Conservation (phyloP, 495 filamentous ascomycete genomes). For the Tuber umbilicatum region DNA sequence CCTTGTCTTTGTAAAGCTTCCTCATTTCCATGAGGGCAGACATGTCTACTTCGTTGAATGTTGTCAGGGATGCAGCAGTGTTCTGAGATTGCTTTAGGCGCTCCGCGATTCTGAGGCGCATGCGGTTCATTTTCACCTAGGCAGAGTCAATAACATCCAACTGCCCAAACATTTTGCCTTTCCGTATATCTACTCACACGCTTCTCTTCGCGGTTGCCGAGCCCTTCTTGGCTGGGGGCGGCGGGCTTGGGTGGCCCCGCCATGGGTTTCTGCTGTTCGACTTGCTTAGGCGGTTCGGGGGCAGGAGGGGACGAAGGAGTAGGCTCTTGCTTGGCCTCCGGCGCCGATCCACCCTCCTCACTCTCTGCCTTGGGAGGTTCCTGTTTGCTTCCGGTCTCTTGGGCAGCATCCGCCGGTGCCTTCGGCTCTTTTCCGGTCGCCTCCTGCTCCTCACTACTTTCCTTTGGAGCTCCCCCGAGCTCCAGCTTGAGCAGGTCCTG, state of each 20-base stretch:
- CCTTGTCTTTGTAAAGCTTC: slow-evolving; percentile 90
- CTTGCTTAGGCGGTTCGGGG: slow-evolving; percentile 45
- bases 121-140: slow-evolving; percentile 99
- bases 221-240: slow-evolving; percentile 34
- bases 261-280: slow-evolving; percentile 47
- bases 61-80: slow-evolving; percentile 92
- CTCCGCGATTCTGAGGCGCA: slow-evolving; percentile 94
- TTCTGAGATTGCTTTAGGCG: slow-evolving; percentile 99
- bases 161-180: slow-evolving; percentile 2
- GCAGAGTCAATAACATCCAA: slow-evolving; percentile 7
- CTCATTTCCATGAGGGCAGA: slow-evolving; percentile 95
- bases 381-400: slow-evolving; percentile 43
- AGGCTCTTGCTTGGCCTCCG: slow-evolving; percentile 44
- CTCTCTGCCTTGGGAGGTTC: slow-evolving; percentile 45
- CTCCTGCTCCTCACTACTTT: slow-evolving; percentile 50
- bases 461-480: slow-evolving; percentile 57
- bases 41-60: slow-evolving; percentile 99
- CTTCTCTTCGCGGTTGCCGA: slow-evolving; percentile 80
- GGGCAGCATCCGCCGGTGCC: slow-evolving; percentile 50
- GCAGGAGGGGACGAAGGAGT: slow-evolving; percentile 17
- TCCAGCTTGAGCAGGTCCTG: slow-evolving; percentile 85
- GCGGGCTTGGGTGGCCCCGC: slow-evolving; percentile 43
- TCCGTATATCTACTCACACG: slow-evolving; percentile 53
- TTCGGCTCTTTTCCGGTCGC: slow-evolving; percentile 51
- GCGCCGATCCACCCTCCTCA: slow-evolving; percentile 40